Base-by-base conservation (phyloP, 495 filamentous ascomycete species). In the Penicillium lagena region DNA sequence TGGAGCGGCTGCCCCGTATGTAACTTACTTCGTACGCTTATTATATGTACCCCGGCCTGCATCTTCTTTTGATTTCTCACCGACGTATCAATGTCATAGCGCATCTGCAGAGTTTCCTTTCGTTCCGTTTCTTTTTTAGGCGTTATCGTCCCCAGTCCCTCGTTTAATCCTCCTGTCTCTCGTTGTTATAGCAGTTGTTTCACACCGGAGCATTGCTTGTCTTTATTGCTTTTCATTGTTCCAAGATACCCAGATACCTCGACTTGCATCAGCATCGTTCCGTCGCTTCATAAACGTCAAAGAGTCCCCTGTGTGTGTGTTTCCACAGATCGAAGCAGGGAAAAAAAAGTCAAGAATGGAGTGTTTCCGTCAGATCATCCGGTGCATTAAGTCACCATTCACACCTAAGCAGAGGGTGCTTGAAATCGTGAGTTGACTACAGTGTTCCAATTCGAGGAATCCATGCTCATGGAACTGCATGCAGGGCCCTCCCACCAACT, bases 401-500 rank as follows among this genome's bases (percentile, higher is more conserved):
- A 54, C 42, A 28, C 63, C 50, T 8, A 42, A 62, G 39, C 54
- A 51, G 15, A 51, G 50, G 15, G 52, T 54, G 29, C 49, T 73
- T 51, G 63, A 71, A 45, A 71, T 71, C 40, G 66, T 71, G 41
- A 55, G 68, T 62, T 33, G 31, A 40, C 2, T 2, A 7, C 7
- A 3, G 32, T 2, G 32, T 34, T 6, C 32, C 32, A 34, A 2
- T 10, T 9, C 5, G 32, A 34, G 32, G 32, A 34, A 34, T 12
- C 32, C 4, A 34, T 34, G 10, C n/a, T 34, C 0, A 34, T 22
- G 22, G 22, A 4, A 22, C 3, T 6, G 22, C 32, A 11, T 17
- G 29, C 42, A 73, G 70, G 67, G 68, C 10, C 66, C 59, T 36
- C 70, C 70, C 10, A 73, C 64, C 15, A 60, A 73, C 39, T 73